Conservation (phyloP, 106 monocot species). For the Amphibolis antarctica region DNA sequence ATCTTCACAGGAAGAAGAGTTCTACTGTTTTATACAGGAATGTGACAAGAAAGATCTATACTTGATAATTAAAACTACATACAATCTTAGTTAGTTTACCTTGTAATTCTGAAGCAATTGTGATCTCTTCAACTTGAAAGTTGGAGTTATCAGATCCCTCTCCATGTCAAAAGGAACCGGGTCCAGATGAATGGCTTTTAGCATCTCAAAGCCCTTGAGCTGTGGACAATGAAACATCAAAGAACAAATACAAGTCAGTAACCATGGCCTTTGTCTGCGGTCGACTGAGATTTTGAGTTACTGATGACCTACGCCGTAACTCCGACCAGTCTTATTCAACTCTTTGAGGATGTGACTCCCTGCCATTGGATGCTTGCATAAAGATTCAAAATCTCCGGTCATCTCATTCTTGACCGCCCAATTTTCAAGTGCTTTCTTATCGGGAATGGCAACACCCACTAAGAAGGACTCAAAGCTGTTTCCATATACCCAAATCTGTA, state of each 20-base stretch:
- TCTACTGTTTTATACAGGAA: no score
- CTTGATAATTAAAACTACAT: not conserved
- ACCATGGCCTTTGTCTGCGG: not conserved
- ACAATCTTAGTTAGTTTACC: constrained; percentile 27
- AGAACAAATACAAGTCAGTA: not conserved
- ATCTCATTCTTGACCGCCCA: constrained; percentile 65
- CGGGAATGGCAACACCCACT: constrained; percentile 72
- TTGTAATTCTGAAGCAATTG: constrained; percentile 73
- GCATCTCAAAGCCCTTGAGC: constrained; percentile 85
- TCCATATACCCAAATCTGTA: constrained; percentile 85
- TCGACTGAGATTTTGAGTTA: not conserved
- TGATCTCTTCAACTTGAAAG: constrained; percentile 84
- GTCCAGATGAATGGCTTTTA: constrained; percentile 72
- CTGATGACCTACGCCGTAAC: constrained; percentile 31
- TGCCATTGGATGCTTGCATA: constrained; percentile 59
- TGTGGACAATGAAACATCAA: constrained; percentile 13
- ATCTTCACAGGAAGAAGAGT: no score
- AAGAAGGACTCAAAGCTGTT: constrained; percentile 91
- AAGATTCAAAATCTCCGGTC: constrained; percentile 35
- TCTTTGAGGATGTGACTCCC: constrained; percentile 56
- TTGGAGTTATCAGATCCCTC: constrained; percentile 77
- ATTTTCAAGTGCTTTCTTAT: constrained; percentile 58
- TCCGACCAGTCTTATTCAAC: constrained; percentile 54
- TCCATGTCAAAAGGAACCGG: constrained; percentile 72
- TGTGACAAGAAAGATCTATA: not conserved